Evolutionary conservation across 495 filamentous ascomycete genomes (phyloP).

Genomic region (Mytilinidion resinicola): DNA sequence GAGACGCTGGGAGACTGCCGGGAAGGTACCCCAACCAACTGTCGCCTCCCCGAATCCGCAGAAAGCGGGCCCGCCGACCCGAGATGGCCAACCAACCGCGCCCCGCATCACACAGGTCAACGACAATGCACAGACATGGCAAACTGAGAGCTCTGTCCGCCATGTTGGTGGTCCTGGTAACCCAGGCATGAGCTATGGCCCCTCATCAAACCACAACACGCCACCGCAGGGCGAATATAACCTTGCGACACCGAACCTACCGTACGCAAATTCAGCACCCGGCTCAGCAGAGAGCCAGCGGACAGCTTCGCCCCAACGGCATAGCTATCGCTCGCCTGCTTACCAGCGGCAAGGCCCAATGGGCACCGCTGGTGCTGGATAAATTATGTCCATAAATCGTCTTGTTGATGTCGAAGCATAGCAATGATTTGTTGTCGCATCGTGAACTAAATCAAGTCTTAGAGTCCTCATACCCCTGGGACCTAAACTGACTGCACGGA

Average conservation of each 20-base stretch:
- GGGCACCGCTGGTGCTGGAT: slow-evolving; percentile 25
- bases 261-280: slow-evolving; percentile 19
- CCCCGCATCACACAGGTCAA: slow-evolving; percentile 61
- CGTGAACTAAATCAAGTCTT: too few species aligned
- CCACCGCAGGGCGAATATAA: slow-evolving; percentile 21
- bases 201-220: slow-evolving; percentile 17
- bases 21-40: slow-evolving; percentile 40
- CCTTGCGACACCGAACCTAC: slow-evolving; percentile 19
- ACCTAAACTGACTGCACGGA: too few species aligned
- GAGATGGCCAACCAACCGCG: slow-evolving; percentile 45
- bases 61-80: slow-evolving; percentile 39
- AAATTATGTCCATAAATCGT: not conserved
- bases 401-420: too few species aligned
- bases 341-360: slow-evolving; percentile 20
- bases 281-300: slow-evolving; percentile 25
- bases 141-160: slow-evolving; percentile 73
- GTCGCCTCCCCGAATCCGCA: slow-evolving; percentile 41
- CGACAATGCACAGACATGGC: slow-evolving; percentile 71
- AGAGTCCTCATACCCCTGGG: too few species aligned
- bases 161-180: slow-evolving; percentile 60
- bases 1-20: slow-evolving; percentile 63
- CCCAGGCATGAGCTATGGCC: slow-evolving; percentile 2
- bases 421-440: too few species aligned
- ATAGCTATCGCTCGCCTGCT: slow-evolving; percentile 24
- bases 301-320: slow-evolving; percentile 20